phyloP scores from a whole-genome alignment of 148 eudicot species.

The Chenopodium formosanum region DNA sequence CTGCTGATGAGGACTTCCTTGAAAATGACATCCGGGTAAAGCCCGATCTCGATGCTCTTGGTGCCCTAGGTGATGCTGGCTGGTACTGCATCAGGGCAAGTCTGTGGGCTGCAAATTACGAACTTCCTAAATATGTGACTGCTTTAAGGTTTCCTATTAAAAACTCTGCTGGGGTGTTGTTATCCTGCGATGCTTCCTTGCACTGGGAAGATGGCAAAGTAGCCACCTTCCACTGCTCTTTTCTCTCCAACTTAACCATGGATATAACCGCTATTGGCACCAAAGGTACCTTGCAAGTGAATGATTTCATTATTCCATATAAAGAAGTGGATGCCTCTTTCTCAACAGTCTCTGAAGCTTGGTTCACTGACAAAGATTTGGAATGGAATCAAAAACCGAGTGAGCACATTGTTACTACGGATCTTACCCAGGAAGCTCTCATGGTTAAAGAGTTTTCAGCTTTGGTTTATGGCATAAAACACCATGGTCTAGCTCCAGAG shows the following conservation, averaged over 20 bases:
- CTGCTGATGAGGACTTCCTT: conserved; percentile 37
- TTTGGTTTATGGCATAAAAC: conserved; percentile 40
- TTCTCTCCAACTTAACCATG: conserved; percentile 52
- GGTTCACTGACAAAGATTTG: conserved; percentile 31
- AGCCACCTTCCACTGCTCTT: conserved; percentile 60
- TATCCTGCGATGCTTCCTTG: conserved; percentile 58
- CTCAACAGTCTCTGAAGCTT: conserved; percentile 28
- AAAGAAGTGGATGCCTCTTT: conserved; percentile 36
- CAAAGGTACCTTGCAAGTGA: conserved; percentile 41
- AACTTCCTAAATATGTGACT: conserved; percentile 53
- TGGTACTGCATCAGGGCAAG: conserved; percentile 63
- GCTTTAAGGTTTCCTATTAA: conserved; percentile 37
- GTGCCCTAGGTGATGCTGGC: conserved; percentile 63
- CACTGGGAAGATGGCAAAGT: conserved; percentile 52
- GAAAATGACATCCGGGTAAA: conserved; percentile 59
- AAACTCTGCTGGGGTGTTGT: conserved; percentile 50
- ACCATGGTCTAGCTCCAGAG: conserved; percentile 34
- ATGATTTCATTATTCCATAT: conserved; percentile 43
- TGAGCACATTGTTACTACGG: conserved; percentile 33
- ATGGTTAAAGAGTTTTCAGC: conserved; percentile 53
- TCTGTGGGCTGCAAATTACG: conserved; percentile 49
- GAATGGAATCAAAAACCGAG: conserved; percentile 41
- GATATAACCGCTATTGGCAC: conserved; percentile 48
- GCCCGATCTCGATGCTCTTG: conserved; percentile 63
- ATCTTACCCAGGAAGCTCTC: conserved; percentile 55